Evolutionary conservation across 768 basidiomycete genomes (phyloP).

Genomic region (Mycena polygramma): DNA sequence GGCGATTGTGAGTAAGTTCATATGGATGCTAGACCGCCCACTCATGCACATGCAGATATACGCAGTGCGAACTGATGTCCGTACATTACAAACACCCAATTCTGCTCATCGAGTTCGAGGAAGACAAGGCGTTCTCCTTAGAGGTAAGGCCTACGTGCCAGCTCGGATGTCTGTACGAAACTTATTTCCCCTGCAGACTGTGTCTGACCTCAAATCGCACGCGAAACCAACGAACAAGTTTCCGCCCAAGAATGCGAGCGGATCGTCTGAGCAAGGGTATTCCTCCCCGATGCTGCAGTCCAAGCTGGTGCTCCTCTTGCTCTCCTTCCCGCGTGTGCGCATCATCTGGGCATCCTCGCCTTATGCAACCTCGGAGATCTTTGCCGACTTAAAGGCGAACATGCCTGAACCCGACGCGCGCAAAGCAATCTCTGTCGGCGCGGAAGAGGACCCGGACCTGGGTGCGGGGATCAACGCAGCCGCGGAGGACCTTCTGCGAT

Average conservation of each 20-base stretch:
- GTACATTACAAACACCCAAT: constrained; percentile 95
- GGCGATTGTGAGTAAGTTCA: constrained; percentile 79
- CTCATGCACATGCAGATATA: constrained; percentile 70
- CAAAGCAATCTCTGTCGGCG: constrained; percentile 84
- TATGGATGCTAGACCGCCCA: neutral
- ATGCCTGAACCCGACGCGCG: constrained; percentile 84
- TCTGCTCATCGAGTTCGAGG: constrained; percentile 96
- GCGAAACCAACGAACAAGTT: constrained; percentile 73
- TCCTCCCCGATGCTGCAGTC: constrained; percentile 79
- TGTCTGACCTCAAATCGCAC: constrained; percentile 77
- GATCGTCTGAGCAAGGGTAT: constrained; percentile 47
- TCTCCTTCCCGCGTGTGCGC: constrained; percentile 91
- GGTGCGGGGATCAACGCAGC: constrained; percentile 79
- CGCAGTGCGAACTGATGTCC: constrained; percentile 98
- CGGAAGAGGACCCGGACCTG: constrained; percentile 77
- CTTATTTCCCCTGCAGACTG: constrained; percentile 54
- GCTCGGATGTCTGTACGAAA: neutral
- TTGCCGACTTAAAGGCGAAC: constrained; percentile 89
- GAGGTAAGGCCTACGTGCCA: constrained; percentile 64
- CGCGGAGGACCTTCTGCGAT: constrained; percentile 86
- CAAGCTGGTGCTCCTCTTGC: constrained; percentile 91
- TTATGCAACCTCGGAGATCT: constrained; percentile 91
- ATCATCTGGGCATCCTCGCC: constrained; percentile 99
- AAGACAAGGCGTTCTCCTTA: constrained; percentile 94
- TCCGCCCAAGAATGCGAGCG: constrained; percentile 52